Conservation (phyloP, 352 stramenopile species). For the Globisporangium carolinianum region DNA sequence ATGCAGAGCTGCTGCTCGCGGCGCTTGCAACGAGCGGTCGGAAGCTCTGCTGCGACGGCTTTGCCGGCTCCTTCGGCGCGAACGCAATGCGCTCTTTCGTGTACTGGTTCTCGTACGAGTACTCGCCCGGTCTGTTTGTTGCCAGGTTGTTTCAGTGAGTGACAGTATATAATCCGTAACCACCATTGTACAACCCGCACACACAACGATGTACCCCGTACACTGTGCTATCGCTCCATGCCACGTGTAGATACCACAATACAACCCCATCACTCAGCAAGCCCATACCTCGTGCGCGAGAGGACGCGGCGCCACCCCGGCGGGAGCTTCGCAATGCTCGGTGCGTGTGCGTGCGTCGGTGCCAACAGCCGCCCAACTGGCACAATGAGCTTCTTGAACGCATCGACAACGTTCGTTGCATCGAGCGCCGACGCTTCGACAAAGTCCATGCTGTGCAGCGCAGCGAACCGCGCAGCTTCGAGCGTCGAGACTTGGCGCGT, state of each 20-base stretch:
- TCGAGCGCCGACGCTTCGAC: conserved; percentile 81
- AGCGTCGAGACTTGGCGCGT: conserved; percentile 81
- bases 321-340: conserved; percentile 62
- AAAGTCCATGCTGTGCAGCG: conserved; percentile 80
- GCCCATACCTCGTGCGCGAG: conserved; percentile 52
- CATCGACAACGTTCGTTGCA: conserved; percentile 82
- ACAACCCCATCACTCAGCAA: too few species aligned
- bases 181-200: background rate
- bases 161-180: background rate
- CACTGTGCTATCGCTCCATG: too few species aligned
- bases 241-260: too few species aligned
- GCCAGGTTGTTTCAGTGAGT: background rate
- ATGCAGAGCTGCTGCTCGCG: conserved; percentile 5
- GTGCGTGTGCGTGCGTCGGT: conserved; percentile 29
- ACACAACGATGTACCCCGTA: too few species aligned
- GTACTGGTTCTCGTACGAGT: conserved; percentile 88
- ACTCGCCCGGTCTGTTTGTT: conserved; percentile 57
- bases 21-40: conserved; percentile 15
- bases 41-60: conserved; percentile 84
- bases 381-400: conserved; percentile 87
- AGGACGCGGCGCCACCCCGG: conserved; percentile 73
- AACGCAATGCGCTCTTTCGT: conserved; percentile 86
- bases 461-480: conserved; percentile 77
- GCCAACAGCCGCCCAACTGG: conserved; percentile 73
- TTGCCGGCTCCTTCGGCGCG: conserved; percentile 75